Base-by-base conservation (phyloP, 805 yeast genomes). In the Ogataea pini region DNA sequence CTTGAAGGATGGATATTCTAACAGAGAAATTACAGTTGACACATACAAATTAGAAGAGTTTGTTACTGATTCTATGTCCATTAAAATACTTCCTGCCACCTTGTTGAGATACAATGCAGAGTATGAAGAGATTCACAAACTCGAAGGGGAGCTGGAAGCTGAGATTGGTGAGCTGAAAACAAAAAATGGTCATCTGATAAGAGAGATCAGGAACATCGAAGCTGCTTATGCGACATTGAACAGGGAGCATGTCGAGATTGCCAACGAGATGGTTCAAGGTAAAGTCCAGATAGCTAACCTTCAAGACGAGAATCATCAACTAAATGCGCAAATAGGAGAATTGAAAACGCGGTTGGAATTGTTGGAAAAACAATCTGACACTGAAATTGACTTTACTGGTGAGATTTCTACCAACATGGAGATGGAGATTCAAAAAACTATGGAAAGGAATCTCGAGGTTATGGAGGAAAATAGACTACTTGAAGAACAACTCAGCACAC, bases 261-360 rank as follows among this genome's bases (percentile, higher is more conserved):
- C 96, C 3, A 92, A 91, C 67, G 89, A 83, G 55, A 80, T 94
- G 83, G 89, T 92, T 28, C 81, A 80, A 54, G 85, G 87, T 33
- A 83, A 94, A 60, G 79, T 91, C 34, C 78, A 74, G 46, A 73
- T 86, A 20, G 96, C 95, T 2, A 84, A 85, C 28, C 65, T 92
- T 20, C 72, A 77, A 42, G 92, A 88, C 57, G 96, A 89, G 50
- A 87, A 88, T 51, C 76, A 71, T 20, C 87, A 83, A 38, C 68
- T 90, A 42, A 63, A 69, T 22, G 62, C 64, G 1, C 78, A 73
- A 45, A 77, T 84, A 33, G 68, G 64, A 1, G 80, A 75, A 9
- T 67, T 85, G 38, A 73, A 73, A 38, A 57, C 68, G 34, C 72
- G 79, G 43, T 48, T 71, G 16, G 57, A 55, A n/a, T 64, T 68